A percentile compares a stretch with the other conserved stretches of the same genome.
These are phyloP conservation scores for Zanthoxylum bungeanum DNA, from an alignment of 345 rosid genomes.

Conservation along the genomic window DNA sequence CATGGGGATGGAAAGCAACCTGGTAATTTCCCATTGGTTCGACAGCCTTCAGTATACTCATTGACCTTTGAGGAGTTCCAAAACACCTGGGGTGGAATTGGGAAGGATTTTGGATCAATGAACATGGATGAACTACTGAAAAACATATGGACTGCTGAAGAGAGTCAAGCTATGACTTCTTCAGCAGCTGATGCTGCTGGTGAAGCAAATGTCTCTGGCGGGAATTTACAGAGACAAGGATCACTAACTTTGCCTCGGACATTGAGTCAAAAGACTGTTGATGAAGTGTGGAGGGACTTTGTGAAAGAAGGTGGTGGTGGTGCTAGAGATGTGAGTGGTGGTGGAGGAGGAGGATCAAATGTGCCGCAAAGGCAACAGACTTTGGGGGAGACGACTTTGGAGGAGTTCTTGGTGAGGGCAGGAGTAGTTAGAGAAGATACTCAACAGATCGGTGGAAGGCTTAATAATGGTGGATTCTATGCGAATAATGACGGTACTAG, in stretches of 20 bases:
- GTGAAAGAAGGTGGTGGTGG: conserved; percentile 42
- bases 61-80: conserved; percentile 90
- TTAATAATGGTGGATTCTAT: conserved; percentile 42
- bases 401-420: conserved; percentile 81
- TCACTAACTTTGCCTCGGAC: conserved; percentile 92
- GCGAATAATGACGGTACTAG: conserved; percentile 34
- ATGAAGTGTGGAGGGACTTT: conserved; percentile 86
- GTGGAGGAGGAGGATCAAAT: conserved; percentile 36
- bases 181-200: conserved; percentile 27
- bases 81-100: conserved; percentile 63
- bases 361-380: conserved; percentile 56
- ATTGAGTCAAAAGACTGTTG: conserved; percentile 91
- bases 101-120: conserved; percentile 94
- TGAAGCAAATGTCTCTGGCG: conserved; percentile 37
- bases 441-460: conserved; percentile 41
- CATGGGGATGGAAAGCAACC: conserved; percentile 40
- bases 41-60: conserved; percentile 77
- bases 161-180: conserved; percentile 55
- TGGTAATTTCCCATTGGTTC: conserved; percentile 43
- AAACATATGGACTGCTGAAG: conserved; percentile 90
- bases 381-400: conserved; percentile 83
- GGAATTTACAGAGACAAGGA: conserved; percentile 84
- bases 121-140: conserved; percentile 95
- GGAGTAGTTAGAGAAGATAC: conserved; percentile 85
- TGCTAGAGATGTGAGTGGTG: conserved; percentile 32